Base-by-base conservation (phyloP, 805 yeast genomes). In the Kuraishia hungarica region DNA sequence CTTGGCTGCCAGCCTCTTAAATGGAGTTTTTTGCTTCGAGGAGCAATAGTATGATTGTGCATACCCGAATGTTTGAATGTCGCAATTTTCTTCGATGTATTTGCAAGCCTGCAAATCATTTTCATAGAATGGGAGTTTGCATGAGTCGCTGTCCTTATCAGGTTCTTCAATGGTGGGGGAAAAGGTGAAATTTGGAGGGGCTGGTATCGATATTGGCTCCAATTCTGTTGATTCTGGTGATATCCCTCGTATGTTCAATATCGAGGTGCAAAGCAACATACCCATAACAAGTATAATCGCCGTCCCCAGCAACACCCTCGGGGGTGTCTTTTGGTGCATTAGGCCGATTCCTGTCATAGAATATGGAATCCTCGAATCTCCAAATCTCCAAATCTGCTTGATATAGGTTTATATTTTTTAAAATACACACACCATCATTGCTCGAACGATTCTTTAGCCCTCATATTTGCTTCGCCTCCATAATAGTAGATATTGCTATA, bases 31-130 rank as follows among this genome's bases (percentile, higher is more conserved):
- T 10, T 52, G 13, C 24, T 19, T 10, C 39, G 51, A 21, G 13
- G 48, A 28, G 39, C 72, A 69, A 51, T 62, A 67, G 54, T 67
- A 68, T 5, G 58, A 48, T 43, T 61, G 51, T 7, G 66, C 50
- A 52, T 66, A 67, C 22, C 54, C 53, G 57, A 62, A 62, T 20
- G 55, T 55, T 4, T 51, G 17, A 10, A 13, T 29, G 39, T 60
- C 55, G 51, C 72, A 69, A 39, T 61, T 52, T 5, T 56, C 50
- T 13, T 48, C 51, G 26, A 68, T 54, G 51, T 55, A 66, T 17
- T 43, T 19, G 51, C 72, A 68, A 1, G 56, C 53, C 10, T 60
- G 56, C 46, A 21, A 19, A 23, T 19, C 35, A 23, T 21, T 4
- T n/a, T 15, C 24, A 19, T 19, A 15, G 11, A 19, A 35, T 22